These are phyloP conservation scores for Fomitopsis schrenkii DNA, from an alignment of 1,284 basidiomycete species.

Conservation along the genomic window DNA sequence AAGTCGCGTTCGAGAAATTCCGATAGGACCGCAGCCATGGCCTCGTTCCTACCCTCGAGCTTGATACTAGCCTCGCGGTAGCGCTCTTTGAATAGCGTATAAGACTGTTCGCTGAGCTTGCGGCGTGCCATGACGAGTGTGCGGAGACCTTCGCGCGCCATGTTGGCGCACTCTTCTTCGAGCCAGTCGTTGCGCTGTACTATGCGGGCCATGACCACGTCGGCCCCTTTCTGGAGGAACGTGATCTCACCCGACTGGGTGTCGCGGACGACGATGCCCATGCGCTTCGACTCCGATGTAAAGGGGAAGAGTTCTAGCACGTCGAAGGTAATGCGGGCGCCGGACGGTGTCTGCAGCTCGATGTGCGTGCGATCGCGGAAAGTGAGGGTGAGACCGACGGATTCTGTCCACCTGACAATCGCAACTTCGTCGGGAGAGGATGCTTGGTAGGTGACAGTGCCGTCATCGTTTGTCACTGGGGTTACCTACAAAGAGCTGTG, in stretches of 20 bases:
- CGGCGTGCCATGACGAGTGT: conserved; percentile 93
- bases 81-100: conserved; percentile 70
- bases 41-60: conserved; percentile 79
- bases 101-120: conserved; percentile 66
- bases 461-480: conserved; percentile 92
- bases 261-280: conserved; percentile 96
- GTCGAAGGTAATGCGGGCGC: conserved; percentile 67
- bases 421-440: conserved; percentile 99
- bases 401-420: conserved; percentile 98
- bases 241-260: conserved; percentile 69
- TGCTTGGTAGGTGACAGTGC: conserved; percentile 93
- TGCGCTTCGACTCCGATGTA: conserved; percentile 97
- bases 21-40: conserved; percentile 72
- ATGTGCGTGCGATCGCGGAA: conserved; percentile 89
- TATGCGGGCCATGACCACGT: conserved; percentile 94
- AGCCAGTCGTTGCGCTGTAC: conserved; percentile 99
- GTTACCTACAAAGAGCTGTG: conserved; percentile 64
- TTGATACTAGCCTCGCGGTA: conserved; percentile 78
- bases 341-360: conserved; percentile 68
- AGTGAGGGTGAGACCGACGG: conserved; percentile 85
- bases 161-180: conserved; percentile 97
- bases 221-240: conserved; percentile 97
- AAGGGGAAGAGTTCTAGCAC: conserved; percentile 97
- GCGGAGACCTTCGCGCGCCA: conserved; percentile 94
- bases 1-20: conserved; percentile 85